phyloP scores from a whole-genome alignment of 257 asterid genomes.

The Petunia secreta region DNA sequence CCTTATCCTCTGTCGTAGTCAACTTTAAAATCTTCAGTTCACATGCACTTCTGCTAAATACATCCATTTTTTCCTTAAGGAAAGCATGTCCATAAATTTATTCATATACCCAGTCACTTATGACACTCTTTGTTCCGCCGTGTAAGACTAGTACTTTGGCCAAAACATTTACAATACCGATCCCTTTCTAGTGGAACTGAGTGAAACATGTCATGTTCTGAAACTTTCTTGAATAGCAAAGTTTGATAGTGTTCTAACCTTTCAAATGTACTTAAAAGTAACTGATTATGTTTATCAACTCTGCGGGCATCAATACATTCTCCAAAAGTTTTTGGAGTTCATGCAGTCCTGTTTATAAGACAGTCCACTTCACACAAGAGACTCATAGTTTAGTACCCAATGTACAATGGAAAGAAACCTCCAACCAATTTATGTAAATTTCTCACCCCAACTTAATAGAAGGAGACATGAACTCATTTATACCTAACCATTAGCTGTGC shows the following conservation, averaged over 20 bases:
- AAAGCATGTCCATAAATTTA: background rate
- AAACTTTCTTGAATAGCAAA: background rate
- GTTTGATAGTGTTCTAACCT: background rate
- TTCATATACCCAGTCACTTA: slow-evolving; percentile 6
- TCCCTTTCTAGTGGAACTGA: slow-evolving; percentile 9
- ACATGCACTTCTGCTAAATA: background rate
- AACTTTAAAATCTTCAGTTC: background rate
- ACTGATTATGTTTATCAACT: background rate
- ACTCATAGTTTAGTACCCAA: slow-evolving; percentile 17
- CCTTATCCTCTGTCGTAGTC: background rate
- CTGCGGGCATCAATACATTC: background rate
- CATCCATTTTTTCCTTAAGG: background rate
- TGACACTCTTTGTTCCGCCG: background rate
- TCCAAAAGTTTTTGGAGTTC: background rate
- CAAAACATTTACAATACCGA: background rate
- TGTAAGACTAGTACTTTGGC: background rate
- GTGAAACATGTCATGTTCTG: background rate
- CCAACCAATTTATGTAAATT: background rate
- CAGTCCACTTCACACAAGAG: background rate
- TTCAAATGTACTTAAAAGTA: background rate
- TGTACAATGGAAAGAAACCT: background rate
- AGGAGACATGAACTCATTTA: slow-evolving; percentile 11
- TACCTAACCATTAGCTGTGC: background rate
- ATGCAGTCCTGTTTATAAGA: background rate
- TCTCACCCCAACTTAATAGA: background rate